Conservation (phyloP, 306 rosid genomes). For the Carpinus fangiana region DNA sequence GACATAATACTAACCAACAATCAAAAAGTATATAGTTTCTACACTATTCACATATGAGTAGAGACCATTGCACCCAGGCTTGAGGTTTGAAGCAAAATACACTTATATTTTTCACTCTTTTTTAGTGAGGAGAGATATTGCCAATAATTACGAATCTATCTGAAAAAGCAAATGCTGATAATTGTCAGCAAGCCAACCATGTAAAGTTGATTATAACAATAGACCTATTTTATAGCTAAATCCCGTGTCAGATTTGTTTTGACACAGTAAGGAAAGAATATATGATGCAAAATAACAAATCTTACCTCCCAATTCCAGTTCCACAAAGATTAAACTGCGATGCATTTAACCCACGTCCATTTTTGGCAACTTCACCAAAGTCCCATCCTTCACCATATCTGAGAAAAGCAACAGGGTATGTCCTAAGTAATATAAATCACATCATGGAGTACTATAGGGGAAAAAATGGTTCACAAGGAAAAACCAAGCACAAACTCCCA, state of each 20-base stretch:
- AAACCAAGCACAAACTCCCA: constrained; percentile 16
- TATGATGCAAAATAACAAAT: constrained; percentile 23
- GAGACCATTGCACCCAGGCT: not conserved
- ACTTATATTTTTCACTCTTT: not conserved
- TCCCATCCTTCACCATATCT: constrained; percentile 99
- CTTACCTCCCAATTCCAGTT: constrained; percentile 89
- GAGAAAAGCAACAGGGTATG: constrained; percentile 21
- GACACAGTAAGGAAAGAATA: constrained; percentile 7
- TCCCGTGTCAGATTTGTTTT: constrained; percentile 8
- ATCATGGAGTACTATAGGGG: constrained; percentile 17
- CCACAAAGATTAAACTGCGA: constrained; percentile 82
- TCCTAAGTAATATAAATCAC: not conserved
- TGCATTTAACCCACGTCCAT: constrained; percentile 90
- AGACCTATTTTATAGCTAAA: not conserved
- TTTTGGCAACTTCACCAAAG: constrained; percentile 93
- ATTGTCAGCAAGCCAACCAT: constrained; percentile 12
- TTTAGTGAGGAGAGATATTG: not conserved
- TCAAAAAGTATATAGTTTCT: not conserved
- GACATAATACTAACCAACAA: not conserved
- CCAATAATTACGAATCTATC: not conserved
- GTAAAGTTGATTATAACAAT: constrained; percentile 16
- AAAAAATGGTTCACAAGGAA: constrained; percentile 24
- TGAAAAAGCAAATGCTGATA: not conserved
- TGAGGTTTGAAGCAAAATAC: not conserved
- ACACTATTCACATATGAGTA: not conserved